These are phyloP conservation scores for Brassica nigra DNA, from an alignment of 345 rosid genomes.

Conservation along the genomic window DNA sequence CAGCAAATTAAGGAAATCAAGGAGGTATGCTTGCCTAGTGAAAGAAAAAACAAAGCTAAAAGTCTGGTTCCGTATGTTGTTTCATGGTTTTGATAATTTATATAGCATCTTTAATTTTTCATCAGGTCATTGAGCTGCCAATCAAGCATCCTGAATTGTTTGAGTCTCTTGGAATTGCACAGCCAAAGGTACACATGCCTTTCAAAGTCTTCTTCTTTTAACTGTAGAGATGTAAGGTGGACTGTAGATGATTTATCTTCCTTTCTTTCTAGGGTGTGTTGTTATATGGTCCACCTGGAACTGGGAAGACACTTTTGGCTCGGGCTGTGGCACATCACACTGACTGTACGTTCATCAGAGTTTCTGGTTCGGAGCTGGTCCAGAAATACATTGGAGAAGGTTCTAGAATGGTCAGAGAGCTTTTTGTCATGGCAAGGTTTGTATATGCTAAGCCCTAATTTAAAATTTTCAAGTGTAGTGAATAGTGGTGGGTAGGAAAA, in stretches of 20 bases:
- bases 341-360: constrained; percentile 99
- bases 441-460: constrained; percentile 16
- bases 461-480: background rate
- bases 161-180: constrained; percentile 98
- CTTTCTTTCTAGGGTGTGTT: constrained; percentile 76
- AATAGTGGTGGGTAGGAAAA: background rate
- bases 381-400: constrained; percentile 99
- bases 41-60: background rate
- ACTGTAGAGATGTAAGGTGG: background rate
- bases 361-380: constrained; percentile 96
- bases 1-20: constrained; percentile 98
- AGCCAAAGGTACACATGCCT: constrained; percentile 73
- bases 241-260: background rate
- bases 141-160: constrained; percentile 98
- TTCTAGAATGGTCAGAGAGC: constrained; percentile 98
- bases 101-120: constrained; percentile 4
- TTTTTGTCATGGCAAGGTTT: constrained; percentile 98
- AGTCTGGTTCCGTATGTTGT: background rate
- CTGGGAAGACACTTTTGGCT: constrained; percentile 95
- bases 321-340: constrained; percentile 99
- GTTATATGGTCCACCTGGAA: constrained; percentile 98
- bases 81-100: background rate
- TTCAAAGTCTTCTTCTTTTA: background rate
- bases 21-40: constrained; percentile 55
- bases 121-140: constrained; percentile 97